Evolutionary conservation across 129 eudicot species (phyloP).

Genomic region (Dittrichia graveolens): DNA sequence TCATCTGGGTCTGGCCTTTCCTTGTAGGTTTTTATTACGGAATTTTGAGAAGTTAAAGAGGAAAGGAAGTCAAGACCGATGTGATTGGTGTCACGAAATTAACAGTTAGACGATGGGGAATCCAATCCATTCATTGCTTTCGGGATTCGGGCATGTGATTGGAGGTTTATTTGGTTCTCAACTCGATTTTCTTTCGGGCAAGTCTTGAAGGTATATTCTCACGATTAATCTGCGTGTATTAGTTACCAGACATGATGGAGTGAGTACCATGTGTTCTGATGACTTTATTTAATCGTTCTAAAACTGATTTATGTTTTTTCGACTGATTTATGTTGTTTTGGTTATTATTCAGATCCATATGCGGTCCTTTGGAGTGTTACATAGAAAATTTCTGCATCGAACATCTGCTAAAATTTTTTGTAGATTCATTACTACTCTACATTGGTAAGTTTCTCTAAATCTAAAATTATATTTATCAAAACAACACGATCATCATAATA

Average conservation of each 20-base stretch:
- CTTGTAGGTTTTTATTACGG: neutral
- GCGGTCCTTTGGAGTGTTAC: constrained; percentile 58
- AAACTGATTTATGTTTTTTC: constrained; percentile 1
- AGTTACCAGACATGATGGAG: neutral
- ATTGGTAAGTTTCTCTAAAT: constrained; percentile 42
- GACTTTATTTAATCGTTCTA: neutral
- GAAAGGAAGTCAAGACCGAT: neutral
- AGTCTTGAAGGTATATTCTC: constrained; percentile 50
- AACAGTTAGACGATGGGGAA: constrained; percentile 33
- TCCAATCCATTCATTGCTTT: constrained; percentile 29
- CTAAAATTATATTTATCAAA: neutral
- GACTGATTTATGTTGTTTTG: no score
- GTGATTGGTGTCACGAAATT: neutral
- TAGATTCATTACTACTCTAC: constrained; percentile 47
- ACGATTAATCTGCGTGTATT: neutral
- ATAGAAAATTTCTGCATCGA: constrained; percentile 66
- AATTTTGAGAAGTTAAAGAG: constrained; percentile 4
- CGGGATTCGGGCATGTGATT: constrained; percentile 31
- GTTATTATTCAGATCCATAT: constrained; percentile 43
- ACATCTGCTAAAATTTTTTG: constrained; percentile 52
- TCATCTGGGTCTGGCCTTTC: constrained; percentile 28
- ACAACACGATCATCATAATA: neutral
- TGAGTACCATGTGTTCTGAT: constrained; percentile 5
- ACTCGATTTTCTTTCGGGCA: constrained; percentile 49
- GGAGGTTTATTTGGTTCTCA: constrained; percentile 40